Conservation (phyloP, 2,329 filamentous ascomycete species). For the Xylaria sp. region DNA sequence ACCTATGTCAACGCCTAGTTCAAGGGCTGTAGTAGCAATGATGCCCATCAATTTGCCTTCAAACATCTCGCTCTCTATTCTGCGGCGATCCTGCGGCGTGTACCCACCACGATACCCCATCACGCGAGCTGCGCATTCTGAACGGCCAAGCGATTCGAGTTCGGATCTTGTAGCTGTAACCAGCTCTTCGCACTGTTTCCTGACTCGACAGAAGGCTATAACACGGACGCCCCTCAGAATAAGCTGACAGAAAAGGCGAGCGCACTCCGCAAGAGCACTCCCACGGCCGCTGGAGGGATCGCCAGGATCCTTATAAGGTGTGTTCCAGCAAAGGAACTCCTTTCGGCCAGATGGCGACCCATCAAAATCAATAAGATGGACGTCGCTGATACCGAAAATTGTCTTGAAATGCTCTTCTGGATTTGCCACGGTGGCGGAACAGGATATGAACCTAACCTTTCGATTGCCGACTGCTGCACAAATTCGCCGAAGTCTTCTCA, state of each 20-base stretch:
- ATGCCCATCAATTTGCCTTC: constrained; percentile 93
- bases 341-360: constrained; percentile 92
- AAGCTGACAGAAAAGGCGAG: constrained; percentile 88
- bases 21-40: constrained; percentile 90
- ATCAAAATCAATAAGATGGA: constrained; percentile 86
- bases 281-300: constrained; percentile 89
- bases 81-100: constrained; percentile 86
- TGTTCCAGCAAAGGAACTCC: constrained; percentile 98
- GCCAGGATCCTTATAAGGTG: constrained; percentile 87
- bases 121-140: constrained; percentile 80
- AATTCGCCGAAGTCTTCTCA: constrained; percentile 86
- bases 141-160: constrained; percentile 75
- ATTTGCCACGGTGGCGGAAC: constrained; percentile 95
- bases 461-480: constrained; percentile 91
- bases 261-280: constrained; percentile 84
- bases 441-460: constrained; percentile 89
- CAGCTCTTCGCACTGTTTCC: constrained; percentile 88
- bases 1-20: constrained; percentile 95
- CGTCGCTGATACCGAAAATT: constrained; percentile 88
- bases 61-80: constrained; percentile 96
- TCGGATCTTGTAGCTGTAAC: constrained; percentile 83
- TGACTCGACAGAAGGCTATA: constrained; percentile 90
- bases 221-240: constrained; percentile 88
- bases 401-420: constrained; percentile 90
- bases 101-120: constrained; percentile 98